Percentiles rank a stretch among this genome's conserved stretches.
Evolutionary conservation across 2,329 filamentous ascomycete genomes (phyloP).

Genomic region (Trichophyton schoenleinii): DNA sequence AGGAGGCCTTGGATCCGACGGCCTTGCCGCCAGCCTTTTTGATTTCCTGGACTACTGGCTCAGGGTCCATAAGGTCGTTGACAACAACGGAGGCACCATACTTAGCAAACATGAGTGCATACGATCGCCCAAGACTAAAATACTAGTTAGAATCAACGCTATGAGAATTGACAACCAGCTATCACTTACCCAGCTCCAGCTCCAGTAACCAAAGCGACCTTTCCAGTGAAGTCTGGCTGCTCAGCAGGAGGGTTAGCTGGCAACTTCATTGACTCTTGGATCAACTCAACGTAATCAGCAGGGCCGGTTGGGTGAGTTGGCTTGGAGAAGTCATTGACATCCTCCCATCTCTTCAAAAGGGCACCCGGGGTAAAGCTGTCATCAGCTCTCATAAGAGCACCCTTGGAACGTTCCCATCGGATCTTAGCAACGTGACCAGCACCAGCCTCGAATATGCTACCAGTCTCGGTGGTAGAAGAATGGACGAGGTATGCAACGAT

Average conservation of each 20-base stretch:
- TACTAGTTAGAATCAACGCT: slow-evolving; percentile 17
- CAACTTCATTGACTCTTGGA: slow-evolving; percentile 72
- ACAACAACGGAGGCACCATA: slow-evolving; percentile 76
- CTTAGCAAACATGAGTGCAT: slow-evolving; percentile 77
- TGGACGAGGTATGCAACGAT: slow-evolving; percentile 81
- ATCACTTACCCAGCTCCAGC: slow-evolving; percentile 59
- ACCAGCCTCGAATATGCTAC: slow-evolving; percentile 84
- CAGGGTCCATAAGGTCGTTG: slow-evolving; percentile 89
- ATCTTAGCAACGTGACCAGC: slow-evolving; percentile 87
- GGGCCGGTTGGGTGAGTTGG: slow-evolving; percentile 72
- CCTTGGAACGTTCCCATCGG: slow-evolving; percentile 85
- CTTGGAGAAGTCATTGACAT: slow-evolving; percentile 73
- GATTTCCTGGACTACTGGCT: slow-evolving; percentile 83
- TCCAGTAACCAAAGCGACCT: slow-evolving; percentile 77
- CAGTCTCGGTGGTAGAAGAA: slow-evolving; percentile 67
- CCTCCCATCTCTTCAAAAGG: slow-evolving; percentile 77
- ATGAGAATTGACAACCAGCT: neutral
- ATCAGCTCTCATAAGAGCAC: slow-evolving; percentile 81
- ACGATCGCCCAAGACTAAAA: slow-evolving; percentile 69
- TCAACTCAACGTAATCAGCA: slow-evolving; percentile 74
- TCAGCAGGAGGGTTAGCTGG: slow-evolving; percentile 58
- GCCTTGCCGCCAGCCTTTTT: slow-evolving; percentile 79
- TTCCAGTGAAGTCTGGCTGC: slow-evolving; percentile 67
- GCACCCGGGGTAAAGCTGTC: slow-evolving; percentile 76
- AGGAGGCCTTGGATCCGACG: slow-evolving; percentile 82